Base-by-base conservation (phyloP, 169 alveolate species). In the Plasmodium cynomolgi region DNA sequence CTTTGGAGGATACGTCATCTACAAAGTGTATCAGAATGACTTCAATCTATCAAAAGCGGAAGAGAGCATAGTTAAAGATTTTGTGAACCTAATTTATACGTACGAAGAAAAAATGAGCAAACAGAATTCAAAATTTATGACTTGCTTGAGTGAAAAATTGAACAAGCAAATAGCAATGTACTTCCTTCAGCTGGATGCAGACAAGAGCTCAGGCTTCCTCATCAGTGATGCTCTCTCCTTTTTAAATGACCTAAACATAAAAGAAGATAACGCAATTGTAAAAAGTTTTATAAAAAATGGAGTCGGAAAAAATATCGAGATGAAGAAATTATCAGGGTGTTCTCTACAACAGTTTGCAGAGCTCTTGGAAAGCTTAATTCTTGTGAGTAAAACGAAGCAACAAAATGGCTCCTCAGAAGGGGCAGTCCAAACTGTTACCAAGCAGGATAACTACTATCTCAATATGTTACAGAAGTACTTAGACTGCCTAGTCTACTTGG, bases 261-360 rank as follows among this genome's bases (percentile, higher is more conserved):
- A 81, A 13, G 91, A 80, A 81, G 91, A 91, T 17, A 71, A 91
- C 26, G 34, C 72, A 37, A 81, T 91, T 68, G 91, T 91, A 68
- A 80, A 91, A 91, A 81, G 74, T 23, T 91, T 91, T 91, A 91
- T 91, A 11, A 81, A 91, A 81, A 80, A 62, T 68, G 95, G 95
- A 29, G 73, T 29, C 17, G 95, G 95, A 7, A 91, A 91, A 74
- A 80, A 80, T 8, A 81, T 1, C 0, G 95, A 91, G 41, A 62
- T 81, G 58, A 91, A 91, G 75, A 91, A 91, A 33, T 33, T 81
- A 44, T 81, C 92, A 11, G 95, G 95, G 11, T 91, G 95, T 71
- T 81, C 95, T 23, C 83, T 91, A 91, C 95, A 91, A 47, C 84
- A 91, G 39, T 91, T 91, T 47, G 95, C 91, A n/a, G 95, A 71